Percentiles rank a stretch among this genome's conserved stretches.
phyloP scores from a whole-genome alignment of 495 filamentous ascomycete genomes.

The Penicillium robsamsonii region DNA sequence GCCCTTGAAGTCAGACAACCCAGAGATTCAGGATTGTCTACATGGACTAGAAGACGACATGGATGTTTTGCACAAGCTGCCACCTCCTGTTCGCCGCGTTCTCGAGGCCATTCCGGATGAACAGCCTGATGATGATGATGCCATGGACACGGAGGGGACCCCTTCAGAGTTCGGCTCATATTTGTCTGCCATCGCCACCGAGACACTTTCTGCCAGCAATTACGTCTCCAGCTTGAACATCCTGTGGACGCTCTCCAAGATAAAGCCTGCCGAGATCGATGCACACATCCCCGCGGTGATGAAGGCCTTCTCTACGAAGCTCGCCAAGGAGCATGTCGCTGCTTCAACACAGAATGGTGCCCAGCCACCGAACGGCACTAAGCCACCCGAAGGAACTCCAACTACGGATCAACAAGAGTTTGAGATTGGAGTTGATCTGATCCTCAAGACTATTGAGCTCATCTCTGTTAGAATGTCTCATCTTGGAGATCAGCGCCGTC shows the following conservation, averaged over 20 bases:
- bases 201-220: slow-evolving; percentile 71
- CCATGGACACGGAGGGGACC: slow-evolving; percentile 73
- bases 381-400: slow-evolving; percentile 56
- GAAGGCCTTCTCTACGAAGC: slow-evolving; percentile 89
- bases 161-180: slow-evolving; percentile 79
- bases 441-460: slow-evolving; percentile 91
- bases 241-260: slow-evolving; percentile 83
- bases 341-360: slow-evolving; percentile 54
- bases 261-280: slow-evolving; percentile 81
- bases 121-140: slow-evolving; percentile 81
- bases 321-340: slow-evolving; percentile 90
- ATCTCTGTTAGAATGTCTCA: slow-evolving; percentile 88
- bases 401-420: slow-evolving; percentile 64
- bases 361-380: slow-evolving; percentile 37
- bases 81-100: slow-evolving; percentile 73
- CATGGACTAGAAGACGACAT: slow-evolving; percentile 67
- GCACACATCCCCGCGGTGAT: slow-evolving; percentile 82
- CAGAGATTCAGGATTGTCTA: slow-evolving; percentile 89
- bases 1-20: slow-evolving; percentile 77
- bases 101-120: slow-evolving; percentile 90
- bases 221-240: slow-evolving; percentile 86
- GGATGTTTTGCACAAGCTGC: slow-evolving; percentile 52
- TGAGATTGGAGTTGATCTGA: slow-evolving; percentile 80
- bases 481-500: slow-evolving; percentile 86
- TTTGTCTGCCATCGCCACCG: slow-evolving; percentile 76